Base-by-base conservation (phyloP, 768 basidiomycete genomes). In the Suillus alpinus region DNA sequence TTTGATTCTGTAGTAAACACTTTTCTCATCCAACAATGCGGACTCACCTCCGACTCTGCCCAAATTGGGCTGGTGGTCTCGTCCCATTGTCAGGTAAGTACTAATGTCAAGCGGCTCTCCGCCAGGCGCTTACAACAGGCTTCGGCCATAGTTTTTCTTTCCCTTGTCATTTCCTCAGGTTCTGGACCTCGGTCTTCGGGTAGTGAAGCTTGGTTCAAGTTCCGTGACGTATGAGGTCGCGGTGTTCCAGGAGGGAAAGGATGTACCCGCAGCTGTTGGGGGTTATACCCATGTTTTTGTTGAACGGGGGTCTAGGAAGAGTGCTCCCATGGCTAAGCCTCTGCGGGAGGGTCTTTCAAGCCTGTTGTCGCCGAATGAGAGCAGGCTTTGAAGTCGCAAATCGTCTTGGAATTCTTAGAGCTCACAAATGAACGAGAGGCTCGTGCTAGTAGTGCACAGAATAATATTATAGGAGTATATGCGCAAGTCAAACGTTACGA, bases 271-370 rank as follows among this genome's bases (percentile, higher is more conserved):
- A 18, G 81, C 78, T 2, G 79, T 83, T 1, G 82, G 81, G 16
- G 81, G 80, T 10, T 92, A 93, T 59, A 92, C 89, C 0, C 91
- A 94, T 70, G 91, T 93, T n/a, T 93, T 92, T 68, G 91, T 94
- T 3, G 84, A 85, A 31, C 82, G 80, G 47, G 65, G 66, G 58
- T 82, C 81, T 46, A 75, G 91, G 51, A 86, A 83, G 75, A 86
- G 87, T 60, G 72, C 73, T 0, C 64, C 76, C 0, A 87, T 91
- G 67, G 72, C 66, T 39, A 59, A 68, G 2, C 69, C 63, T 58
- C 79, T 76, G 31, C 79, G 77, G 62, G 73, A 67, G 3, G 88
- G 87, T 0, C 73, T 92, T 36, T 58, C 61, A 52, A 65, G 60
- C 34, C 50, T 73, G 31, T 31, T 47, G 6, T 26, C 43, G 10